Conservation (phyloP, 1,139 yeast species). For the Spathaspora sp. region DNA sequence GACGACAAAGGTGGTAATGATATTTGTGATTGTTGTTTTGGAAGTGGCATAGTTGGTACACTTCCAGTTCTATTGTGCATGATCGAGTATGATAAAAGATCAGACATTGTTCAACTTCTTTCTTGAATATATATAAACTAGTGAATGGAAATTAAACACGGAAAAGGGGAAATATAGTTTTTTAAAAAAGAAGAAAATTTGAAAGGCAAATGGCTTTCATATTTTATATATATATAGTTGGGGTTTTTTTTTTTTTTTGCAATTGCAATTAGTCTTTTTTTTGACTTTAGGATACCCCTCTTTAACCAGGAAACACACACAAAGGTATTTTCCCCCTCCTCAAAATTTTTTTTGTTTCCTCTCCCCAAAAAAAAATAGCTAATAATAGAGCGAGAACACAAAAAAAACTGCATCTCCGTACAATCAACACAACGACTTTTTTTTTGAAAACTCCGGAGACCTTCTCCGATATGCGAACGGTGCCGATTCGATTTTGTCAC, state of each 20-base stretch:
- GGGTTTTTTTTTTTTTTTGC: background rate
- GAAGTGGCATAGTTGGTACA: conserved; percentile 11
- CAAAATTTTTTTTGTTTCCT: too few species aligned
- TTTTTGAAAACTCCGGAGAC: conserved; percentile 1
- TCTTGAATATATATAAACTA: too few species aligned
- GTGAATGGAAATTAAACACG: background rate
- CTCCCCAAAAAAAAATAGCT: background rate
- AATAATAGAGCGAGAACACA: background rate
- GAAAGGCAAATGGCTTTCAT: background rate
- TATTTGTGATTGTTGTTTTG: conserved; percentile 8
- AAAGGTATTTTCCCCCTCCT: conserved; percentile 3
- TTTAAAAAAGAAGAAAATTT: too few species aligned
- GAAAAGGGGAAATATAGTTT: too few species aligned
- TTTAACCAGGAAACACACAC: conserved; percentile 4
- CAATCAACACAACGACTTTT: background rate
- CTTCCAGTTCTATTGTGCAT: conserved; percentile 20
- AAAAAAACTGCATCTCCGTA: background rate
- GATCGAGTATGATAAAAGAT: conserved; percentile 35
- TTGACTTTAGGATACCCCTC: conserved; percentile 3
- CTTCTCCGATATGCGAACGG: conserved; percentile 1
- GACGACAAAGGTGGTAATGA: conserved; percentile 12
- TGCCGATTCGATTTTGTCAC: background rate
- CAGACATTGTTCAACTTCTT: conserved; percentile 16
- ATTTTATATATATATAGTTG: background rate
- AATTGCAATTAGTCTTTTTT: background rate